phyloP scores from a whole-genome alignment of 768 basidiomycete species.

The Cystobasidium ongulense region DNA sequence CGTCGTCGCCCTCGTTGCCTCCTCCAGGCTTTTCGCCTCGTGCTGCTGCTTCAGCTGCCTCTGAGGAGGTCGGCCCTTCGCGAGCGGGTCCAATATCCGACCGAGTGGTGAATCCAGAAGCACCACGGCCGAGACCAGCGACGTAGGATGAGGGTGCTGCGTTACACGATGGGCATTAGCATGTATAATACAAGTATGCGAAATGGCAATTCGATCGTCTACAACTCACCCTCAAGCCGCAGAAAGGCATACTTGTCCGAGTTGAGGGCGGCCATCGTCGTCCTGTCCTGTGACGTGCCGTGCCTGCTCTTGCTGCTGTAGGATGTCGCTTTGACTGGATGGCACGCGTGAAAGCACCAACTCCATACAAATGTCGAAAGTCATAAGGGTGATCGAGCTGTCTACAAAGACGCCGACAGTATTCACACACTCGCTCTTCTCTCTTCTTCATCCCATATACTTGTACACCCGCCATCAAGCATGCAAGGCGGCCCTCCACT shows the following conservation, averaged over 20 bases:
- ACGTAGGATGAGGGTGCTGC: constrained; percentile 88
- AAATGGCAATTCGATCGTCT: not conserved
- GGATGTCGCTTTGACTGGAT: not conserved
- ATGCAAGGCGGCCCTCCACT: not conserved
- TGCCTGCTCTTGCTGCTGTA: not conserved
- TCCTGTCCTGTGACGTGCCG: not conserved
- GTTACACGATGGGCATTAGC: not conserved
- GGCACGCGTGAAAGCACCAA: not conserved
- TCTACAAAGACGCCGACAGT: no score
- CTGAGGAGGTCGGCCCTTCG: constrained; percentile 86
- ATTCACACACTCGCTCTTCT: no score
- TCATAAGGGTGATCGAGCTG: not conserved
- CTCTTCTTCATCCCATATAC: no score
- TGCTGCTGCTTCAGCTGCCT: constrained; percentile 77
- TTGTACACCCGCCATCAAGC: not conserved
- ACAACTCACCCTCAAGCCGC: constrained; percentile 22
- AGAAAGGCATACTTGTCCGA: constrained; percentile 40
- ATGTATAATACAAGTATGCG: not conserved
- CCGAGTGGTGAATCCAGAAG: constrained; percentile 73
- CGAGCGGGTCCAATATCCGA: constrained; percentile 98
- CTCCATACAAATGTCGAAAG: no score
- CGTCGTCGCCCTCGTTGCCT: constrained; percentile 69
- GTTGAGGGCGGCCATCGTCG: constrained; percentile 31
- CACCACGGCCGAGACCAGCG: constrained; percentile 97
- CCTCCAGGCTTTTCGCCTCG: constrained; percentile 58